Evolutionary conservation across 2,329 filamentous ascomycete species (phyloP), one percentile per base, ranked within the genome.

Genomic region (Monascus ruber): DNA sequence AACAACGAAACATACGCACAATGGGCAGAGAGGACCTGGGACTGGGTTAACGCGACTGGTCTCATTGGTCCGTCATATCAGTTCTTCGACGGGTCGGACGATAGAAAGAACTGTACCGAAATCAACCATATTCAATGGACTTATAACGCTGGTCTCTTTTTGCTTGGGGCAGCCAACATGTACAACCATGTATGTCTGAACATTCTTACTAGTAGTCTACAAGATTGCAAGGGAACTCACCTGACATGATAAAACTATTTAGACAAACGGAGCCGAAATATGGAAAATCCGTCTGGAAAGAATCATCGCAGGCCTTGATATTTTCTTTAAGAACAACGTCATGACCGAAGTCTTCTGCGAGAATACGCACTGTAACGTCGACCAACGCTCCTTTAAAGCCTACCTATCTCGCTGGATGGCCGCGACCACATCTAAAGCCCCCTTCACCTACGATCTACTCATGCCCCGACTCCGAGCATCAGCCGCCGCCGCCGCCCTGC

Each of bases 301-400:
- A 5, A 68, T 81, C 42, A 75, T 86, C 9, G 61, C 69, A 17
- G 67, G 58, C 1, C 64, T 69, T 33, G 62, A 63, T 4, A 67
- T 76, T 47, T 76, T 79, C 65, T 65, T 69, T 17, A 56, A 52
- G 66, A 34, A 70, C 10, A 58, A 71, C 42, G 62, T 79, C 42
- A 71, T 79, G 63, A 75, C 66, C 47, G 78, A 82, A 54, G 63
- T 66, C 31, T 69, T 74, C 7, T 83, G 79, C 52, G 78, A 82
- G 52, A 58, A 52, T 34, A 51, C 66, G 42, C 68, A 59, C 9
- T 81, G 78, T 60, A 74, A 79, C 56, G 65, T 71, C n/a, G 77
- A 82, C 45, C 76, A 80, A 56, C 71, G 68, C 34, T 73, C 72
- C 1, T 83, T 82, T 68, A 83, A 82, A 58, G 76, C 76, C 7